phyloP scores from a whole-genome alignment of 176 grass and related monocot species.

The Neostapfia colusana region DNA sequence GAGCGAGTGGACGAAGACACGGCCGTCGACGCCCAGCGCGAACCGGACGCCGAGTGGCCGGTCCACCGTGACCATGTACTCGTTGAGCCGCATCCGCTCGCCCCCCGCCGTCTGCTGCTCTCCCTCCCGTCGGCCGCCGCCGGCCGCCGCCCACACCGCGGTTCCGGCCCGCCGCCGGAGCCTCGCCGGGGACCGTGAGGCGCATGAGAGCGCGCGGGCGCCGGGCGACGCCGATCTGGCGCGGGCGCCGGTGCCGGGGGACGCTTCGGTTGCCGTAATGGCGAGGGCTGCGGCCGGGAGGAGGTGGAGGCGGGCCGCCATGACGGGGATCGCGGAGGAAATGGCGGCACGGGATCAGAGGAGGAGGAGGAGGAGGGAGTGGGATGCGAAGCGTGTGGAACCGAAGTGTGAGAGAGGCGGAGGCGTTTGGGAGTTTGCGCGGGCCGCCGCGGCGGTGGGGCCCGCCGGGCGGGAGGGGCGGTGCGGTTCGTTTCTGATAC shows the following conservation, averaged over 20 bases:
- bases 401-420: background rate
- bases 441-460: background rate
- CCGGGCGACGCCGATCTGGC: background rate
- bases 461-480: background rate
- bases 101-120: background rate
- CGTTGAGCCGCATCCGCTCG: slow-evolving; percentile 68
- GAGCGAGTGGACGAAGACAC: slow-evolving; percentile 82
- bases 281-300: background rate
- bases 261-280: background rate
- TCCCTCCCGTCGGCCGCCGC: background rate
- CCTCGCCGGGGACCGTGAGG: background rate
- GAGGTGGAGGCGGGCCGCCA: slow-evolving; percentile 35
- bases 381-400: slow-evolving; percentile 50
- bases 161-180: slow-evolving; percentile 8
- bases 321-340: slow-evolving; percentile 7
- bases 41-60: slow-evolving; percentile 77
- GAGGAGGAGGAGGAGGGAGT: background rate
- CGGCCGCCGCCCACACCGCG: background rate
- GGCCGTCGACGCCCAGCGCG: slow-evolving; percentile 71
- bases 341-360: slow-evolving; percentile 18
- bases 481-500: background rate
- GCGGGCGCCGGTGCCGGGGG: background rate
- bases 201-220: background rate
- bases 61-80: slow-evolving; percentile 93
- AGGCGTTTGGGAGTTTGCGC: slow-evolving; percentile 21